Evolutionary conservation across 139 green algal genomes (phyloP), one percentile per base, ranked within the genome.

Genomic region (Haematococcus lacustris): DNA sequence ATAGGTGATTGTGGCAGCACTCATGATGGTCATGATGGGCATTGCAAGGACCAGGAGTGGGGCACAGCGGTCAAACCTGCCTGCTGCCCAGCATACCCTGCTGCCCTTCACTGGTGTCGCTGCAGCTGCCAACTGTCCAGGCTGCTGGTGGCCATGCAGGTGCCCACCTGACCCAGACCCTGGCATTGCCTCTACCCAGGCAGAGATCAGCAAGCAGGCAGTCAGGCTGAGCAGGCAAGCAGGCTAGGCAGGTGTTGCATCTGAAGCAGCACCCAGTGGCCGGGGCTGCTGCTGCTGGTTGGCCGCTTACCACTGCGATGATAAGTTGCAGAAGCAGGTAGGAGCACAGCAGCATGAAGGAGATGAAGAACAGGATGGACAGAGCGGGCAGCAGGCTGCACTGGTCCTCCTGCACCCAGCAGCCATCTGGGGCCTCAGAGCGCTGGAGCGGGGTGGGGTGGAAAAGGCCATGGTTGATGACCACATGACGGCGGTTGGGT

Each of bases 261-360:
- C 3, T 77, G 63, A n/a, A 77, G 62, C 63, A 77, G 72, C 35
- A 77, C 67, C 21, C 72, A n/a, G n/a, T n/a, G n/a, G n/a, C n/a
- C n/a, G n/a, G n/a, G 59, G 40, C 69, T 76, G 26, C 38, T 66
- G n/a, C n/a, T n/a, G n/a, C n/a, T n/a, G n/a, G n/a, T n/a, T n/a
- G n/a, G n/a, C n/a, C n/a, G n/a, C n/a, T n/a, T n/a, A n/a, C 62
- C 38, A 34, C 65, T 3, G 23, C 51, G 1, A 57, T 59, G 3
- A 61, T 35, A 5, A 71, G 33, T 39, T 77, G 73, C 17, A 73
- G 73, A 51, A 77, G 73, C 26, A 77, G 59, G 65, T 50, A 68
- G 17, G 63, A 38, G 53, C 63, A 74, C 51, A 77, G 37, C 30
- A 76, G 41, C 70, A 77, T 77, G 76, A 73, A 81, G 34, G 65